Evolutionary conservation across 2,329 filamentous ascomycete species (phyloP).

Genomic region (Cercospora zeina): DNA sequence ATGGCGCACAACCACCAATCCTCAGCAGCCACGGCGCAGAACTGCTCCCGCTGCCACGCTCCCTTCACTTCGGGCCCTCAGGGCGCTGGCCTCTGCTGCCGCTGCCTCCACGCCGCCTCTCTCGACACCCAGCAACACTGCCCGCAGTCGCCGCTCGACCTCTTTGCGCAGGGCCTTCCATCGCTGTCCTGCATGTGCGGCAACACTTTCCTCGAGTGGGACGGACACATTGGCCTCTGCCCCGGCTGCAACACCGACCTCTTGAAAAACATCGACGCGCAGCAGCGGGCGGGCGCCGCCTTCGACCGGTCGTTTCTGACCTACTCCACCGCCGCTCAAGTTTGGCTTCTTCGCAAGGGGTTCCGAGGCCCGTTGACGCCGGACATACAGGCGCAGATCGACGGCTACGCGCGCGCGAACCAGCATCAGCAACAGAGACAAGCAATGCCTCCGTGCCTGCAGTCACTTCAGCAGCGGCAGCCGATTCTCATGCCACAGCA

Average conservation of each 20-base stretch:
- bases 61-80: not conserved
- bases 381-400: not conserved
- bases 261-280: not conserved
- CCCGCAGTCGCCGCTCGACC: not conserved
- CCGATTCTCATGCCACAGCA: not conserved
- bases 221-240: not conserved
- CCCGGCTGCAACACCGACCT: not conserved
- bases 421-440: not conserved
- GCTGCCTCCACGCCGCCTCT: not conserved
- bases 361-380: not conserved
- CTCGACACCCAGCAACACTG: not conserved
- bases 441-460: not conserved
- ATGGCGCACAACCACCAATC: not conserved
- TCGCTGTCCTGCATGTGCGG: not conserved
- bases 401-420: not conserved
- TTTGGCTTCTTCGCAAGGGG: not conserved
- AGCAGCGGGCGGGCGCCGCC: not conserved
- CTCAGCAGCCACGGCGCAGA: not conserved
- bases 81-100: not conserved
- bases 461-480: not conserved
- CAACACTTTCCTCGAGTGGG: not conserved
- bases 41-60: not conserved
- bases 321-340: not conserved
- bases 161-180: not conserved
- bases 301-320: not conserved